Base-by-base conservation (phyloP, 495 filamentous ascomycete genomes). In the Neurospora sp. region DNA sequence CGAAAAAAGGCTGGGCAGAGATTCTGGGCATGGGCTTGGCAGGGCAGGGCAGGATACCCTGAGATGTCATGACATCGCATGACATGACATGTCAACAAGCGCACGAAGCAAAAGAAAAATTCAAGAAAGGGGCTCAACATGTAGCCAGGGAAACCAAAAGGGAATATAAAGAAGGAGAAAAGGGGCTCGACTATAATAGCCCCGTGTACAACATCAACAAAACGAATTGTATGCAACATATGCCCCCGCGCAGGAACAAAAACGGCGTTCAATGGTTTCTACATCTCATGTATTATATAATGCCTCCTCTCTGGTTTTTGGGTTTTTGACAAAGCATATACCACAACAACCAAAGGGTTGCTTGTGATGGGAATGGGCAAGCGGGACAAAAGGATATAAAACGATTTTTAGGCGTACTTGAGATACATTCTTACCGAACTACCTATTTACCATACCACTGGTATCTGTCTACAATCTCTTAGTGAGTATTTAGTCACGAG, bases 1-100 rank as follows among this genome's bases (percentile, higher is more conserved):
- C 53, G 46, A 5, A 61, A 61, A 40, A 70, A 69, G 74, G 66
- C 42, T 20, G 38, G 59, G 74, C 73, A 46, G 31, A 59, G 39
- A 61, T 37, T 27, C 37, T 69, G n/a, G 27, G 44, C 35, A 38
- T 72, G 35, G 44, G 44, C 71, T 70, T 14, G n/a, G 14, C 16
- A 69, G 70, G 35, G 39, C 69, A 22, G 27, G 37, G 40, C 40
- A 71, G 16, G 27, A 20, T 71, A 61, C 53, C 53, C 53, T 31
- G 53, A 31, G 53, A 12, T 31, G 53, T 31, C 53, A 31, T 31
- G 6, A 16, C 53, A 35, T 35, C 31, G 31, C 5, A 61, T 61
- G 53, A 16, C 27, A 61, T 12, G 22, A 31, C 48, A 61, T 31
- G 22, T 12, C 22, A 31, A 31, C 48, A 27, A 61, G 48, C 48